These are phyloP conservation scores for Iberis pinnata DNA, from an alignment of 345 rosid genomes.

Conservation along the genomic window DNA sequence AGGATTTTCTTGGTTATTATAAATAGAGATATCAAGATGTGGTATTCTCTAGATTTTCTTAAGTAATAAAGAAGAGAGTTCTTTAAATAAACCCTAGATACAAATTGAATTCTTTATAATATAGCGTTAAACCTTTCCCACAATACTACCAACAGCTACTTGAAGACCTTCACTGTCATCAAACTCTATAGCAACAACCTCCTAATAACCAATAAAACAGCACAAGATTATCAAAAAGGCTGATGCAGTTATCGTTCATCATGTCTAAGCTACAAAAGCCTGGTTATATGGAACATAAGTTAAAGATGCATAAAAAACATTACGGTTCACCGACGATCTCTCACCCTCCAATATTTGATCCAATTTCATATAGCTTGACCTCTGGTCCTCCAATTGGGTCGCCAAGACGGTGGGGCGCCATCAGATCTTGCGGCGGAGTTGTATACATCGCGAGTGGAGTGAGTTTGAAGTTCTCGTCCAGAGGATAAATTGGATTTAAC, in stretches of 20 bases:
- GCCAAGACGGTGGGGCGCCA: slow-evolving; percentile 50
- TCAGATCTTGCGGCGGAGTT: slow-evolving; percentile 30
- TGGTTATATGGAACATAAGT: too few relatives aligned
- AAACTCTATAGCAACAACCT: slow-evolving; percentile 79
- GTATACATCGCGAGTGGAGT: slow-evolving; percentile 38
- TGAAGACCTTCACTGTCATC: slow-evolving; percentile 72
- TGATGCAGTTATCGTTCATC: too few relatives aligned
- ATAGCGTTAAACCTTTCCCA: slow-evolving; percentile 97
- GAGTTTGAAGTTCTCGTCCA: too few relatives aligned
- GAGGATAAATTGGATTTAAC: slow-evolving; percentile 39
- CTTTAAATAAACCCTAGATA: too few relatives aligned
- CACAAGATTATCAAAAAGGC: too few relatives aligned
- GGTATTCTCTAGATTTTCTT: too few relatives aligned
- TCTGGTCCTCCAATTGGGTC: slow-evolving; percentile 33
- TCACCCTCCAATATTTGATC: slow-evolving; percentile 41
- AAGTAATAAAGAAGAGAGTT: too few relatives aligned
- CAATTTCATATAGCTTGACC: slow-evolving; percentile 27
- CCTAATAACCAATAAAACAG: slow-evolving; percentile 39
- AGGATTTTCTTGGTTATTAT: too few relatives aligned
- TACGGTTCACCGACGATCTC: slow-evolving; percentile 47
- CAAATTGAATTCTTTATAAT: too few relatives aligned
- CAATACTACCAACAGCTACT: slow-evolving; percentile 79
- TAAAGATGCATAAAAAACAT: too few relatives aligned
- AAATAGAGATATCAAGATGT: too few relatives aligned
- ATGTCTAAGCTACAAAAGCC: too few relatives aligned